Base-by-base conservation (phyloP, 23 red algal genomes). In the Cyanidiococcus yangmingshanensis region DNA sequence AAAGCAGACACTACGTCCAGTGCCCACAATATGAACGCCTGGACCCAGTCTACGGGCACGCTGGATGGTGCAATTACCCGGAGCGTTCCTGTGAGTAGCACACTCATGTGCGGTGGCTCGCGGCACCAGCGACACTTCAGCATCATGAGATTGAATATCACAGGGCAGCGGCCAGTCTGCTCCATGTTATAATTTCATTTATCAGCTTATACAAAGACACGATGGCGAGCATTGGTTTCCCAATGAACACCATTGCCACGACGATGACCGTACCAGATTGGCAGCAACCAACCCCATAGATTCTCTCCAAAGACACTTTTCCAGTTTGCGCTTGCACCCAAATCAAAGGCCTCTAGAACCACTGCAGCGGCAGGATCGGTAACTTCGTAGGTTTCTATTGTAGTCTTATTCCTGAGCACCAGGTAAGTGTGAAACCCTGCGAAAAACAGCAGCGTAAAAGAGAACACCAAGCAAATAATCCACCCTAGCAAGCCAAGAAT, bases 301-400 rank as follows among this genome's bases (percentile, higher is more conserved):
- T 58, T 35, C 30, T 79, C 67, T 3, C 89, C 89, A 67, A 71
- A 86, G 1, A 89, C 79, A 37, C 39, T 75, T 31, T 68, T 67
- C 58, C 86, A 76, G 77, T 95, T 95, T 31, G 75, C 75, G 2
- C 41, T 39, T 36, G 79, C 45, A 18, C 91, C 91, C 1, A 89
- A 58, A 58, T 95, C 82, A 76, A 89, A 89, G 18, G 77, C 78
- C 17, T 78, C 40, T 2, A 89, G 82, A n/a, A 58, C 50, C 40
- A 63, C 75, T 3, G 58, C 58, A 26, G 77, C 76, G 57, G 63
- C 39, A 38, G 82, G 82, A 80, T 95, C 91, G 39, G 79, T 82
- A 40, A 89, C 37, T 74, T 95, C 91, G 63, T 95, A 90, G 83
- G 88, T 85, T 78, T 95, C 91, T 39, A 95, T 95, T 0, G 91